These are phyloP conservation scores for Penicillium lividum DNA, from an alignment of 495 filamentous ascomycete species.

Conservation along the genomic window DNA sequence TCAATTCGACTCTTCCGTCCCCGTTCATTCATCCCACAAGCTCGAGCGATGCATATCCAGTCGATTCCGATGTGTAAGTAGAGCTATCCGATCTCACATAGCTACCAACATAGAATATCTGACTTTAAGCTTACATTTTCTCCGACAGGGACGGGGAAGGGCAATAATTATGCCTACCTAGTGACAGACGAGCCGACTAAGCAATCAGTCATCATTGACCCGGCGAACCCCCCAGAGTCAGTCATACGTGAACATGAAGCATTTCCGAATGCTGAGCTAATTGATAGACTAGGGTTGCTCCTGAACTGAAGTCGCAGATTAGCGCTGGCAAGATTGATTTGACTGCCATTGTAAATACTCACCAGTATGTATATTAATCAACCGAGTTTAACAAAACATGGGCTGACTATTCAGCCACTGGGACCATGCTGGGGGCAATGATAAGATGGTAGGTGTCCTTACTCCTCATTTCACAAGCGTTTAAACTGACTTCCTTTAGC, in stretches of 20 bases:
- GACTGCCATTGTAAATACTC: slow-evolving; percentile 89
- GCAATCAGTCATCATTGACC: slow-evolving; percentile 93
- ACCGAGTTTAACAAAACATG: neutral
- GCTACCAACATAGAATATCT: slow-evolving; percentile 4
- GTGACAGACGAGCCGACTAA: slow-evolving; percentile 88
- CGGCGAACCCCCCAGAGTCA: slow-evolving; percentile 89
- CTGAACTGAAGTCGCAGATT: slow-evolving; percentile 74
- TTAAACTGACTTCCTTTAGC: slow-evolving; percentile 46
- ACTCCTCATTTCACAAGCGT: neutral
- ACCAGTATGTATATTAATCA: slow-evolving; percentile 67
- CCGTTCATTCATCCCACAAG: slow-evolving; percentile 14
- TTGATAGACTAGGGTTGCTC: slow-evolving; percentile 67
- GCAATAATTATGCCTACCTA: slow-evolving; percentile 97
- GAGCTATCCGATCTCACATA: neutral
- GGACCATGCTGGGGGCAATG: slow-evolving; percentile 94
- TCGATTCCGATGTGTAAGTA: slow-evolving; percentile 97
- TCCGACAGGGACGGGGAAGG: slow-evolving; percentile 74
- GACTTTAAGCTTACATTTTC: slow-evolving; percentile 1
- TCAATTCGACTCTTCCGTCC: slow-evolving; percentile 17
- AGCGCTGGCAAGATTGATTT: slow-evolving; percentile 73
- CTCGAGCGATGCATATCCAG: slow-evolving; percentile 83
- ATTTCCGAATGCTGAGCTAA: slow-evolving; percentile 4
- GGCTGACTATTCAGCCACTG: slow-evolving; percentile 63
- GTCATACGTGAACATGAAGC: slow-evolving; percentile 27
- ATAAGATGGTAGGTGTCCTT: slow-evolving; percentile 58